Base-by-base conservation (phyloP, 2,329 filamentous ascomycete genomes). In the Dothideomycetes sp. region DNA sequence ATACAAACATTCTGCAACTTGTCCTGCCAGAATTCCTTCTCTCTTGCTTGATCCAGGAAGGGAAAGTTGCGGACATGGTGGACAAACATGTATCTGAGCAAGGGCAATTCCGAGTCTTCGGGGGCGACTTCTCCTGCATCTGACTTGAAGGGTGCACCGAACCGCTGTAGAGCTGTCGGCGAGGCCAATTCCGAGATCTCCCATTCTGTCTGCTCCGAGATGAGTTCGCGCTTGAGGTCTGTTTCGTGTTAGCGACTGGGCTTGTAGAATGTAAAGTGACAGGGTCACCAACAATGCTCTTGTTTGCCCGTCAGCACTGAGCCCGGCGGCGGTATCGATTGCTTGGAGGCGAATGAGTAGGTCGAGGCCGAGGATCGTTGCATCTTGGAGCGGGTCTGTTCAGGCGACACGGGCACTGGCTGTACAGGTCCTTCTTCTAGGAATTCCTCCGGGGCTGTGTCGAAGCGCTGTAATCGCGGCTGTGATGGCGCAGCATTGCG, bases 1-100 rank as follows among this genome's bases (percentile, higher is more conserved):
- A 32, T 42, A 79, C 83, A 52, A 65, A 94, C 85, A 58, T 88
- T 77, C 69, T 98, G 91, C 46, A 98, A 69, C 62, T 94, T 96
- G 59, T 96, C 87, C 66, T 98, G 91, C 91, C 91, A 98, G 57
- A 98, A 98, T 64, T 98, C 91, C 73, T 96, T 94, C 73, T 98
- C 91, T 56, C 78, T 82, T 16, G 91, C 91, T 70, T 94, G 86
- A 64, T 98, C 87, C 49, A 98, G 75, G 58, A 98, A 98, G 1
- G 91, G 91, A 55, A 98, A 98, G 55, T 96, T 93, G 56, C 91
- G 86, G 45, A 98, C 79, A 78, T 96, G 88, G 59, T 96, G 83
- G 41, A 96, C 91, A 59, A 98, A 98, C 56, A 98, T 94, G 66
- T 91, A 96, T 50, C 91, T 78, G 47, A 98, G 70, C 47, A 98